Evolutionary conservation across 768 basidiomycete genomes (phyloP).

Genomic region (Pleurotus cornucopiae): DNA sequence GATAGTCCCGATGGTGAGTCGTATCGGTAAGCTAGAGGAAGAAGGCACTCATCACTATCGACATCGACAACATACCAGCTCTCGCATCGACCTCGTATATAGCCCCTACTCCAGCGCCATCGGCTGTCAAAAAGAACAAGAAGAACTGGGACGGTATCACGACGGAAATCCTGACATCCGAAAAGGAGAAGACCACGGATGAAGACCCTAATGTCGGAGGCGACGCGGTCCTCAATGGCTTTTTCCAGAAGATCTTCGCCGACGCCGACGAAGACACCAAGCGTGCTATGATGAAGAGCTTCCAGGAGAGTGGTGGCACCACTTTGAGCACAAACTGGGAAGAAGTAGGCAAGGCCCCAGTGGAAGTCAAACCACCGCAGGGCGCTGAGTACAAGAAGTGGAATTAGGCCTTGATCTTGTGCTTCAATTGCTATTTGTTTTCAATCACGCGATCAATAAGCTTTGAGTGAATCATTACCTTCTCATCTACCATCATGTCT

Average conservation of each 20-base stretch:
- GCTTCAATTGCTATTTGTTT: neutral
- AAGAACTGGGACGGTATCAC: slow-evolving; percentile 95
- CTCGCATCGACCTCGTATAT: slow-evolving; percentile 24
- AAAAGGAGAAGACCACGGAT: slow-evolving; percentile 64
- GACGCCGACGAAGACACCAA: slow-evolving; percentile 90
- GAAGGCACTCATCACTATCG: neutral
- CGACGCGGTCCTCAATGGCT: slow-evolving; percentile 77
- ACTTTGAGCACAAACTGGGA: slow-evolving; percentile 95
- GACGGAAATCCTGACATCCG: slow-evolving; percentile 54
- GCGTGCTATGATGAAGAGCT: slow-evolving; percentile 98
- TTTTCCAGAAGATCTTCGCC: slow-evolving; percentile 89
- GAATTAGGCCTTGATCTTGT: slow-evolving; percentile 31
- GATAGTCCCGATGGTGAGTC: slow-evolving; percentile 72
- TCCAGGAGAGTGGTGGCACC: slow-evolving; percentile 91
- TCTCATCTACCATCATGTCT: slow-evolving; percentile 37
- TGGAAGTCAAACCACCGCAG: slow-evolving; percentile 78
- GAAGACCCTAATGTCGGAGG: slow-evolving; percentile 91
- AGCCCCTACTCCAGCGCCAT: slow-evolving; percentile 26
- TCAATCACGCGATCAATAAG: slow-evolving; percentile 1
- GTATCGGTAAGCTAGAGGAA: neutral
- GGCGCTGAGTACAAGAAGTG: slow-evolving; percentile 86
- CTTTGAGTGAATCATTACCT: neutral
- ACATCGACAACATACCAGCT: slow-evolving; percentile 12
- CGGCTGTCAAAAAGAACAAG: slow-evolving; percentile 35
- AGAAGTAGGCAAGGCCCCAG: slow-evolving; percentile 67